Percentiles rank a stretch among this genome's conserved stretches.
phyloP scores from a whole-genome alignment of 805 yeast species.

The Blastobotrys robertii region DNA sequence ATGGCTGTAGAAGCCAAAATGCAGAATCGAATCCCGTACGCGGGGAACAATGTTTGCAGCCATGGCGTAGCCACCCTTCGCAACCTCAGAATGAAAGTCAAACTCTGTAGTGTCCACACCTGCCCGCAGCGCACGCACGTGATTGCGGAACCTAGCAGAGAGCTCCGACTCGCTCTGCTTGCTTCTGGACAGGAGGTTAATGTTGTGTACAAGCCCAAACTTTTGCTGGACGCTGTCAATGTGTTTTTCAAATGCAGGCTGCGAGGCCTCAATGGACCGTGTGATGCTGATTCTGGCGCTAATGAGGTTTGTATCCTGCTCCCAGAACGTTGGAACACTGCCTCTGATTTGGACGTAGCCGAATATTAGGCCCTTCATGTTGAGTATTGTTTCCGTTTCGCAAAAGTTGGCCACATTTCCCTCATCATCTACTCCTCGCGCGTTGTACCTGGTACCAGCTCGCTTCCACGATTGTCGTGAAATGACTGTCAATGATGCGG shows the following conservation, averaged over 20 bases:
- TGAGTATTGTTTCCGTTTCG: constrained; percentile 78
- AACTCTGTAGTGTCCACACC: constrained; percentile 59
- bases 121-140: constrained; percentile 30
- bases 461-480: constrained; percentile 95
- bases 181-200: constrained; percentile 68
- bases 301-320: constrained; percentile 86
- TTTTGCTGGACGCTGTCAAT: constrained; percentile 57
- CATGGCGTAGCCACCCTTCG: constrained; percentile 81
- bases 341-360: constrained; percentile 91
- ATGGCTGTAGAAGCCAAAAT: constrained; percentile 75
- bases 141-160: constrained; percentile 53
- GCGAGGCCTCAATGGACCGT: constrained; percentile 84
- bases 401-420: constrained; percentile 94
- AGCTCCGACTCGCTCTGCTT: constrained; percentile 70
- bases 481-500: constrained; percentile 57
- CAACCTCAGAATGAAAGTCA: constrained; percentile 89
- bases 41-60: constrained; percentile 60
- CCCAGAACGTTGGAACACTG: constrained; percentile 95
- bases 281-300: constrained; percentile 86
- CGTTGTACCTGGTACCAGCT: constrained; percentile 93
- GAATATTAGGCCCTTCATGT: constrained; percentile 43
- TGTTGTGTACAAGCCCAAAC: constrained; percentile 82
- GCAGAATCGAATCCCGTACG: constrained; percentile 55
- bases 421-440: constrained; percentile 92
- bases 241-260: constrained; percentile 79